Percentiles rank a stretch among this genome's conserved stretches.
phyloP scores from a whole-genome alignment of 495 filamentous ascomycete species.

The Hamigera avellanea region DNA sequence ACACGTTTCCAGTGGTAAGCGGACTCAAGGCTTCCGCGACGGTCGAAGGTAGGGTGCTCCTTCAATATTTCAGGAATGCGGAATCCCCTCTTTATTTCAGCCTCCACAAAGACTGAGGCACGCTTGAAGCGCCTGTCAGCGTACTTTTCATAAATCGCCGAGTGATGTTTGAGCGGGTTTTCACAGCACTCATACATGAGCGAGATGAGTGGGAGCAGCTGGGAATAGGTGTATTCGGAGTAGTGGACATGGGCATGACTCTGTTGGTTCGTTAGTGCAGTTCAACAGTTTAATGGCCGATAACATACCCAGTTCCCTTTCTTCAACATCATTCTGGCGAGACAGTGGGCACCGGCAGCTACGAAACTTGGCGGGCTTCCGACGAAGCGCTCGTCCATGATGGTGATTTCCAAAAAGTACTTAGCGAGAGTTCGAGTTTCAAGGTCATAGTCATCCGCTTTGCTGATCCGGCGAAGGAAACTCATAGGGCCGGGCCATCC shows the following conservation, averaged over 20 bases:
- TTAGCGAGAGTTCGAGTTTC: slow-evolving; percentile 94
- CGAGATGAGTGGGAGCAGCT: slow-evolving; percentile 64
- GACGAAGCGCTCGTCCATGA: slow-evolving; percentile 98
- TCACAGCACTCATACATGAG: slow-evolving; percentile 82
- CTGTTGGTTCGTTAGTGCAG: slow-evolving; percentile 16
- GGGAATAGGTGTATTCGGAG: slow-evolving; percentile 78
- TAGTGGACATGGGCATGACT: slow-evolving; percentile 84
- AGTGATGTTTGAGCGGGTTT: slow-evolving; percentile 67
- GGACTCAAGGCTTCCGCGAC: not conserved
- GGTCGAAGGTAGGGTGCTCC: not conserved
- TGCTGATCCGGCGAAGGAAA: slow-evolving; percentile 92
- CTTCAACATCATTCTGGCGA: slow-evolving; percentile 76
- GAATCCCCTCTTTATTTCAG: slow-evolving; percentile 52
- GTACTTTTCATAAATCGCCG: slow-evolving; percentile 86
- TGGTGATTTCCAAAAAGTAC: slow-evolving; percentile 91
- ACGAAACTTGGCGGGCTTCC: slow-evolving; percentile 79
- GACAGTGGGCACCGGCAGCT: slow-evolving; percentile 85
- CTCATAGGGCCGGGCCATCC: slow-evolving; percentile 98
- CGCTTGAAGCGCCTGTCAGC: slow-evolving; percentile 69
- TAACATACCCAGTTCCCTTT: slow-evolving; percentile 85
- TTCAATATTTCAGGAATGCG: slow-evolving; percentile 13
- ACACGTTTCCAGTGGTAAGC: not conserved
- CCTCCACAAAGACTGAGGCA: slow-evolving; percentile 67
- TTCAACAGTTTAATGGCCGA: slow-evolving; percentile 1
- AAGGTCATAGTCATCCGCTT: slow-evolving; percentile 94